Percentiles rank a stretch among this genome's conserved stretches.
Conservation (phyloP, 169 alveolate genomes). For the Cryptosporidium muris region DNA sequence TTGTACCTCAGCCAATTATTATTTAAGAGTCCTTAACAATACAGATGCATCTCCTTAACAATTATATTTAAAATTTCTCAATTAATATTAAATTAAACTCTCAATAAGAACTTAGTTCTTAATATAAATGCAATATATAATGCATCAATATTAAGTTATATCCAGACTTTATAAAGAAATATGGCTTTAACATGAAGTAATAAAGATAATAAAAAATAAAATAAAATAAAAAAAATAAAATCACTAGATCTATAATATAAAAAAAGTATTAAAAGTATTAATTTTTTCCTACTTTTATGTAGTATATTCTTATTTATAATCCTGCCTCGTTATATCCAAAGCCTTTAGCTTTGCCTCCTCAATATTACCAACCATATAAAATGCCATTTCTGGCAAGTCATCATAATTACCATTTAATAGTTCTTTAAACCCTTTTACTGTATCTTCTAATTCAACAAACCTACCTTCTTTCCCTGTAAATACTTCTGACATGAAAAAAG, state of each 20-base stretch:
- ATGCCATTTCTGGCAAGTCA: slow-evolving; percentile 95
- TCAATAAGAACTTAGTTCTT: no score
- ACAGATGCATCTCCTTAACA: no score
- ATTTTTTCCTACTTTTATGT: neutral
- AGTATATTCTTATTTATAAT: neutral
- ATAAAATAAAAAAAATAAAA: neutral
- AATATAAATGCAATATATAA: neutral
- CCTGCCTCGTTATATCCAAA: slow-evolving; percentile 21
- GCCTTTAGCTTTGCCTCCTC: slow-evolving; percentile 90
- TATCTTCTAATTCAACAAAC: slow-evolving; percentile 90
- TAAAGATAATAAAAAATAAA: neutral
- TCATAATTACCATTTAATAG: slow-evolving; percentile 94
- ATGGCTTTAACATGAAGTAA: no score
- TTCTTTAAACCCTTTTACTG: slow-evolving; percentile 89
- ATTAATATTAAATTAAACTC: no score
- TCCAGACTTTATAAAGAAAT: neutral
- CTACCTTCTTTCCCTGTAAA: slow-evolving; percentile 95
- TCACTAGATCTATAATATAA: neutral
- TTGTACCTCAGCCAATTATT: no score
- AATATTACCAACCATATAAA: slow-evolving; percentile 95
- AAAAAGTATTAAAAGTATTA: neutral
- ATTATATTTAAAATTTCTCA: no score
- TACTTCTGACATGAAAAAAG: slow-evolving; percentile 95
- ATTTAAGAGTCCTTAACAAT: no score
- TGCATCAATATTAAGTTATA: neutral